Conservation (phyloP, 768 basidiomycete species). For the Gymnopilus dilepis region DNA sequence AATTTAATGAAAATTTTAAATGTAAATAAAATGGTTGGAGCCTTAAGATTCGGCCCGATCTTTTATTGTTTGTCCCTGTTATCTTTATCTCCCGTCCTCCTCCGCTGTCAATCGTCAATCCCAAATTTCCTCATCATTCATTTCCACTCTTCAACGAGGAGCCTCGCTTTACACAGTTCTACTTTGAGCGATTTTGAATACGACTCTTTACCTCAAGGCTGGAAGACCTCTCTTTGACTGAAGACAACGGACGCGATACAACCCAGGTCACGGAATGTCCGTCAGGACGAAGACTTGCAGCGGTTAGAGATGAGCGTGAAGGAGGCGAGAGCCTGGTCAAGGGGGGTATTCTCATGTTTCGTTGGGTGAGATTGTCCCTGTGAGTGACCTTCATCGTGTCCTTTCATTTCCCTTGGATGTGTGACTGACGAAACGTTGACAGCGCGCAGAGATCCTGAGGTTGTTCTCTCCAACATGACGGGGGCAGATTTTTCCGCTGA, state of each 20-base stretch:
- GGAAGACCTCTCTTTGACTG: conserved; percentile 43
- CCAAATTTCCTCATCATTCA: too few relatives aligned
- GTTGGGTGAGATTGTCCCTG: conserved; percentile 60
- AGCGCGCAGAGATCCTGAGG: conserved; percentile 71
- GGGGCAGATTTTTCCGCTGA: conserved; percentile 85
- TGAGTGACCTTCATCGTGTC: too few relatives aligned
- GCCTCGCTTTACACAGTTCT: conserved; percentile 75
- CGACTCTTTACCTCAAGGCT: conserved; percentile 66
- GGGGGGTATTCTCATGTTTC: conserved; percentile 66
- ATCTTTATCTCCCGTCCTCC: too few relatives aligned
- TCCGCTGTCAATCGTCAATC: too few relatives aligned
- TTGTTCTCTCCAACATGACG: conserved; percentile 63
- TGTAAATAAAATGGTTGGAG: too few relatives aligned
- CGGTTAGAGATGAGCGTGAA: conserved; percentile 61
- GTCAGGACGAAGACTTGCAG: conserved; percentile 53
- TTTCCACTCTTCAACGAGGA: conserved; percentile 46
- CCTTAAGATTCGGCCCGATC: too few relatives aligned
- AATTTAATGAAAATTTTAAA: too few relatives aligned
- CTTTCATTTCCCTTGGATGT: too few relatives aligned
- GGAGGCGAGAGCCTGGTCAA: conserved; percentile 76
- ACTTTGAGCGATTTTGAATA: conserved; percentile 81
- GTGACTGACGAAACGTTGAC: too few relatives aligned
- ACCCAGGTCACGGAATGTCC: too few relatives aligned
- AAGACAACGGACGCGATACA: too few relatives aligned
- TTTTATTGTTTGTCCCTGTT: too few relatives aligned